These are phyloP conservation scores for Secale cereale DNA, from an alignment of 176 grass and related monocot genomes.

Conservation along the genomic window DNA sequence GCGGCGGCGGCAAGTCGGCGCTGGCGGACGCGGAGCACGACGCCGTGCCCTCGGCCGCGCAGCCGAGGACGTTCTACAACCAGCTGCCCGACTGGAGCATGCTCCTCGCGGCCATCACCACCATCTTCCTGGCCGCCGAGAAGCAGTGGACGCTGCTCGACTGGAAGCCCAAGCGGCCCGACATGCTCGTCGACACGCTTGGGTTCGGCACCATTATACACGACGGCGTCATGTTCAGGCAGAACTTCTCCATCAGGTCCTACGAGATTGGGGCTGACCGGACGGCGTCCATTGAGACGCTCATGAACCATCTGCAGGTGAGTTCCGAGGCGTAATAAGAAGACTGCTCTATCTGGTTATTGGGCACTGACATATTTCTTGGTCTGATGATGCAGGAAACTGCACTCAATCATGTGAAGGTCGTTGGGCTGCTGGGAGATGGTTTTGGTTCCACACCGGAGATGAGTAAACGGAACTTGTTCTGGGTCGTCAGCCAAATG, in stretches of 20 bases:
- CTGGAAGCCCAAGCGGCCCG: conserved; percentile 88
- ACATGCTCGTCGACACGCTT: conserved; percentile 88
- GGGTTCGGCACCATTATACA: conserved; percentile 70
- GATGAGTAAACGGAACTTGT: conserved; percentile 93
- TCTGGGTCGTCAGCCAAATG: conserved; percentile 99
- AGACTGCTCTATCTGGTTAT: not conserved
- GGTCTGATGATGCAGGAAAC: conserved; percentile 46
- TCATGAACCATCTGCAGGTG: conserved; percentile 99
- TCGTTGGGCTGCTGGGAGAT: conserved; percentile 73
- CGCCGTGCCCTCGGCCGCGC: conserved; percentile 1
- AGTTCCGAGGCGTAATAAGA: not conserved
- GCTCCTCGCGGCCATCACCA: conserved; percentile 80
- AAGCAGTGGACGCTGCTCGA: conserved; percentile 86
- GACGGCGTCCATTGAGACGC: conserved; percentile 84
- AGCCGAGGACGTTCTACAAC: conserved; percentile 81
- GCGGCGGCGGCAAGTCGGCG: conserved; percentile 35
- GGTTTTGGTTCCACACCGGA: conserved; percentile 92
- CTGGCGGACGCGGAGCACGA: conserved; percentile 50
- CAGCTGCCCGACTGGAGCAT: conserved; percentile 97
- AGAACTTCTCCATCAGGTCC: conserved; percentile 90
- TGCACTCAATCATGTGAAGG: conserved; percentile 91
- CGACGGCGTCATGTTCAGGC: conserved; percentile 79
- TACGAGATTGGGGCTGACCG: conserved; percentile 92
- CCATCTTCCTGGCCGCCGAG: conserved; percentile 91
- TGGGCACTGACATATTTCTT: not conserved